Evolutionary conservation across 2,329 filamentous ascomycete species (phyloP).

Genomic region (Botrytis porri): DNA sequence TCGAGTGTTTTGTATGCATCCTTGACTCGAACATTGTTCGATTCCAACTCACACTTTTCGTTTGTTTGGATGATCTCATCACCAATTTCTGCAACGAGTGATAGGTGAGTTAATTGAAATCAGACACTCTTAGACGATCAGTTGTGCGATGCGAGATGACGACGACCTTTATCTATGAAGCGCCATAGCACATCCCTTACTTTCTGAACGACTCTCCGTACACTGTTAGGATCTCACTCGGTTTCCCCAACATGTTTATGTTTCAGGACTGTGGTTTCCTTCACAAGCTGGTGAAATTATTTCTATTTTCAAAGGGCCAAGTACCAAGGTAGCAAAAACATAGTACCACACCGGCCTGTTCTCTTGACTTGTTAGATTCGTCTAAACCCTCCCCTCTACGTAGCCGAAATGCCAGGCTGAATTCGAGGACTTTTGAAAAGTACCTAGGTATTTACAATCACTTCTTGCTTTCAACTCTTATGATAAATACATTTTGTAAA

Average conservation of each 20-base stretch:
- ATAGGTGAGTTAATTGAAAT: not conserved
- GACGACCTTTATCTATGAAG: not conserved
- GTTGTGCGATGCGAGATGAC: not conserved
- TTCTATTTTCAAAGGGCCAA: not conserved
- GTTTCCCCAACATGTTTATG: not conserved
- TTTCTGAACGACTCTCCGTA: not conserved
- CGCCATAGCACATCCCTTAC: not conserved
- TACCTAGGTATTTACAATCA: too few relatives aligned
- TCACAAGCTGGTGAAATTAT: not conserved
- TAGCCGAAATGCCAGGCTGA: not conserved
- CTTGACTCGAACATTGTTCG: not conserved
- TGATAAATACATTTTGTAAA: not conserved
- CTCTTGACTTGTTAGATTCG: not conserved
- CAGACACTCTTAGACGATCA: not conserved
- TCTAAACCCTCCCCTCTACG: not conserved
- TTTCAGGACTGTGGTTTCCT: not conserved
- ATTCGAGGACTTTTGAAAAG: not conserved
- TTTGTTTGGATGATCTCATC: not conserved
- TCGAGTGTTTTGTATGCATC: conserved; percentile 2
- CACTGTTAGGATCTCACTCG: not conserved
- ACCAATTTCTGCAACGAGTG: not conserved
- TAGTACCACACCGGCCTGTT: not conserved
- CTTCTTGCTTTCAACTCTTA: not conserved
- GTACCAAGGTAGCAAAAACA: not conserved
- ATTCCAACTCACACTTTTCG: not conserved